Evolutionary conservation across 352 stramenopile species (phyloP), one percentile per base, ranked within the genome.

Genomic region (Globisporangium viniferum): DNA sequence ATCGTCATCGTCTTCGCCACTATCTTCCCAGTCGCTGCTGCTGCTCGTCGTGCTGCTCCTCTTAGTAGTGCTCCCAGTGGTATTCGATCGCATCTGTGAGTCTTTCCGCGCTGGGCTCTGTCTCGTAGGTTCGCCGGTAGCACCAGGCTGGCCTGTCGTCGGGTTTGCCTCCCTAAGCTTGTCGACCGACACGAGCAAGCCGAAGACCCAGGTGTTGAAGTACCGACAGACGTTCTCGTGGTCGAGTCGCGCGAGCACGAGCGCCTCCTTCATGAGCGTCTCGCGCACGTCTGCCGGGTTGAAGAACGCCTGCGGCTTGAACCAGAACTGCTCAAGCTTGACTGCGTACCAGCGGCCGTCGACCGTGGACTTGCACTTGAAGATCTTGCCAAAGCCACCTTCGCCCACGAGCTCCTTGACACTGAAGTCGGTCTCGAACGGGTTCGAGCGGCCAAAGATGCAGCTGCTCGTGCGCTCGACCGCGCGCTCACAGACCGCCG

Each of bases 221-320:
- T 98, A 98, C 7, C 95, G 79, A 33, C 97, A 97, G 51, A 98
- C 96, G 68, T 98, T 97, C 67, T 98, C 94, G 59, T 98, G 94
- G 54, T 94, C 92, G 24, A 98, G 89, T 5, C 90, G 73, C 10
- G 92, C 93, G 67, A 98, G 88, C 7, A 93, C 94, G 1, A 94
- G 87, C 3, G 97, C 94, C 69, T 98, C 95, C 62, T 97, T 93
- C 68, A 97, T 83, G 61, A 98, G 87, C 60, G 97, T 97, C 68
- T 91, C 79, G 59, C 97, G 97, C 60, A 97, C 78, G 51, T 92
- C 79, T 0, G 73, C 76, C 35, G 84, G 84, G 27, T 88, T 89
- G 66, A 93, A 93, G 39, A 89, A 91, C 55, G 83, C 85, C 66
- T 92, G 82, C 33, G 86, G 86, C 55, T 92, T 92, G 77, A 94